Percentiles rank a stretch among this genome's conserved stretches.
Evolutionary conservation across 139 green algal genomes (phyloP).

Genomic region (Chlamydomonas sphaeroides): DNA sequence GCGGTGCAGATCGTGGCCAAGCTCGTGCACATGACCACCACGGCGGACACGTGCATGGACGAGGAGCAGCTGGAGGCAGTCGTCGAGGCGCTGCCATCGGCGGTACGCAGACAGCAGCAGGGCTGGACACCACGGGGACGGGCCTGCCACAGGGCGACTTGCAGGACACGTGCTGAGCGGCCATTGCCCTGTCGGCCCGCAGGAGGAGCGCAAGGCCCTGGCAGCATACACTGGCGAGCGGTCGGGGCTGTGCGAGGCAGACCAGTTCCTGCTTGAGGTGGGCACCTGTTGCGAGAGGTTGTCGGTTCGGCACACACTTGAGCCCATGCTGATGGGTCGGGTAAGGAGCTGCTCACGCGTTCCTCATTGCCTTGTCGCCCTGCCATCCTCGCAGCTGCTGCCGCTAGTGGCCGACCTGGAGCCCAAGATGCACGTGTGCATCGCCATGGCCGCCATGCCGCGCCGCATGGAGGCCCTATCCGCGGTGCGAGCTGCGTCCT

Average conservation of each 20-base stretch:
- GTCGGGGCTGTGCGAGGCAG: constrained; percentile 35
- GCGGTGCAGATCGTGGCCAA: constrained; percentile 37
- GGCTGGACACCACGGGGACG: no score
- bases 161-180: not conserved
- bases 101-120: no score
- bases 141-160: no score
- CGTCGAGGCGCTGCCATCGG: constrained; percentile 38
- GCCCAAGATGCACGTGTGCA: constrained; percentile 32
- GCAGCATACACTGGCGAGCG: constrained; percentile 20
- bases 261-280: constrained; percentile 66
- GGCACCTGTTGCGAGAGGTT: no score
- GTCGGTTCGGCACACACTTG: no score
- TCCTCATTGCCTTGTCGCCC: no score
- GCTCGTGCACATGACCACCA: constrained; percentile 20
- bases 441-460: constrained; percentile 18
- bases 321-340: not conserved
- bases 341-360: not conserved
- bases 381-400: constrained; percentile 23
- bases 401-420: not conserved
- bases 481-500: no score
- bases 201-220: constrained; percentile 55
- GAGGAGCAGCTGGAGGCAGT: constrained; percentile 53
- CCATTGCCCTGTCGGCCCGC: not conserved
- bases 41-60: constrained; percentile 7
- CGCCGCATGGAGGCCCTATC: not conserved